Conservation (phyloP, 805 yeast species). For the Suhomyces pyralidae region DNA sequence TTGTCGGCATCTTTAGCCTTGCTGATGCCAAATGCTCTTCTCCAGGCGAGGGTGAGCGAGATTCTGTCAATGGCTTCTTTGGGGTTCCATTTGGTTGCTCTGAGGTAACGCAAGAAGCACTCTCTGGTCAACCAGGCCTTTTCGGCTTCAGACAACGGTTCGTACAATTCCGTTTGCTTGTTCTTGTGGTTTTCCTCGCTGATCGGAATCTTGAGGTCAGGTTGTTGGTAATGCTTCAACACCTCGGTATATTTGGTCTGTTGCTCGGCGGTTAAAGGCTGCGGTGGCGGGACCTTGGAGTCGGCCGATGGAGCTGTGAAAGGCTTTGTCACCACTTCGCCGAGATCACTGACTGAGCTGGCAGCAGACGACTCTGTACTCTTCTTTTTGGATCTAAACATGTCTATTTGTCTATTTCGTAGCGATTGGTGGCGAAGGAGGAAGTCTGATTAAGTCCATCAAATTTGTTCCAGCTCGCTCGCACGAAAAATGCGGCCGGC, state of each 20-base stretch:
- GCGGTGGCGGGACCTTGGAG: conserved; percentile 49
- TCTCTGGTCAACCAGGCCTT: conserved; percentile 50
- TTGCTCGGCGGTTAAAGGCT: conserved; percentile 52
- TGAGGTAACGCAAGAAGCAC: conserved; percentile 48
- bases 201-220: conserved; percentile 43
- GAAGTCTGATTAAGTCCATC: background rate
- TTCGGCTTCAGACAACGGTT: conserved; percentile 26
- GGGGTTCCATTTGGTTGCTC: conserved; percentile 51
- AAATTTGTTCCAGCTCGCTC: background rate
- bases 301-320: conserved; percentile 52
- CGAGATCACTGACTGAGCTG: conserved; percentile 3
- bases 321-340: conserved; percentile 38
- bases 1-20: conserved; percentile 28
- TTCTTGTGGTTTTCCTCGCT: conserved; percentile 48
- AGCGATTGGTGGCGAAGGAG: background rate
- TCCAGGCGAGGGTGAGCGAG: conserved; percentile 50
- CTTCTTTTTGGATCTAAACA: conserved; percentile 2
- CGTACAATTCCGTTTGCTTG: conserved; percentile 30
- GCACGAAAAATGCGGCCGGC: background rate
- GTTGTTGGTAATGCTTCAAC: conserved; percentile 53
- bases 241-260: conserved; percentile 59
- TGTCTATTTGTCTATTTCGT: background rate
- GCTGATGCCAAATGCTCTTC: conserved; percentile 51
- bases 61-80: conserved; percentile 44
- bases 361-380: conserved; percentile 2